These are phyloP conservation scores for Naganishia randhawae DNA, from an alignment of 768 basidiomycete species.

Conservation along the genomic window DNA sequence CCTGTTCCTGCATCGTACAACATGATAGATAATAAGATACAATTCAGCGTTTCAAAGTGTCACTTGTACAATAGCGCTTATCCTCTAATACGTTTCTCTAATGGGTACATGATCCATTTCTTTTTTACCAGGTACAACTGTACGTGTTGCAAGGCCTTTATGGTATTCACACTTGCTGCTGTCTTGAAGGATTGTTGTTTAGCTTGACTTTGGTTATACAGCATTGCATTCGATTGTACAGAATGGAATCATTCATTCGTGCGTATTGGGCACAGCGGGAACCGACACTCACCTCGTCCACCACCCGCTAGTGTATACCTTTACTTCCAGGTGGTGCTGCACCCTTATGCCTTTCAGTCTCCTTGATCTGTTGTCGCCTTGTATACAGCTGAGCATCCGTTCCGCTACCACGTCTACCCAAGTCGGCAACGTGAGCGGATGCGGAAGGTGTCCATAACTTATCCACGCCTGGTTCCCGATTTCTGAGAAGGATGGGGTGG, in stretches of 20 bases:
- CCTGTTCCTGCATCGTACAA: not conserved
- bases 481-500: slow-evolving; percentile 45
- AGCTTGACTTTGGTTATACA: too few species aligned
- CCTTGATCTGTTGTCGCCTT: slow-evolving; percentile 15
- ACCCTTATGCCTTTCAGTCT: not conserved
- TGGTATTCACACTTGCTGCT: too few species aligned
- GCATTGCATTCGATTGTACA: too few species aligned
- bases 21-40: not conserved
- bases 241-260: too few species aligned
- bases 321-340: slow-evolving; percentile 15
- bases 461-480: slow-evolving; percentile 36
- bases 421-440: slow-evolving; percentile 22
- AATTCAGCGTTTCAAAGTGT: not conserved
- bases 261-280: not conserved
- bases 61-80: too few species aligned
- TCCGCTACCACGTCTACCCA: slow-evolving; percentile 42
- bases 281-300: not conserved
- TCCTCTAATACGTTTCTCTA: too few species aligned
- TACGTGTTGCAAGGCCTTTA: too few species aligned
- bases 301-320: not conserved
- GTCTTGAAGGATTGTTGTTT: too few species aligned
- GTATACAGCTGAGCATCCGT: slow-evolving; percentile 44
- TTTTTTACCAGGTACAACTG: too few species aligned
- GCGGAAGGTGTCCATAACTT: slow-evolving; percentile 36
- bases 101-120: too few species aligned